Percentiles rank a stretch among this genome's conserved stretches.
Conservation (phyloP, 805 yeast species). For the Clavispora fructus region DNA sequence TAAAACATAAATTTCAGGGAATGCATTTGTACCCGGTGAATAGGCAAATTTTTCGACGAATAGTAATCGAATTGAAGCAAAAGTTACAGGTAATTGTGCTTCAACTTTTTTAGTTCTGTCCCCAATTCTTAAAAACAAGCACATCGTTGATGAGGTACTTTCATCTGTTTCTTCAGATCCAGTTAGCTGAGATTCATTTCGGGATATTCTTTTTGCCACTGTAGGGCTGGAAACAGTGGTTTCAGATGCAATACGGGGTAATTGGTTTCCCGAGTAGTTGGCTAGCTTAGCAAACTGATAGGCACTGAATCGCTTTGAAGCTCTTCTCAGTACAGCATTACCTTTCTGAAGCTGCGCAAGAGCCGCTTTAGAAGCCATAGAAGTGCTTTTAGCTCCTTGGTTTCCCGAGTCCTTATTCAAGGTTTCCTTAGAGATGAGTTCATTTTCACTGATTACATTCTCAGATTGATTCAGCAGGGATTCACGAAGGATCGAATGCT, state of each 20-base stretch:
- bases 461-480: neutral
- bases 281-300: slow-evolving; percentile 81
- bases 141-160: neutral
- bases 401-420: neutral
- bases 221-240: neutral
- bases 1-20: slow-evolving; percentile 74
- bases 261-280: slow-evolving; percentile 22
- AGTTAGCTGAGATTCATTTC: neutral
- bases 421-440: neutral
- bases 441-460: neutral
- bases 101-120: slow-evolving; percentile 52
- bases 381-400: neutral
- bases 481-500: neutral
- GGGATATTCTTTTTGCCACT: neutral
- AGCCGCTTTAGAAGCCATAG: slow-evolving; percentile 29
- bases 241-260: slow-evolving; percentile 10
- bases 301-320: slow-evolving; percentile 90
- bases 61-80: slow-evolving; percentile 55
- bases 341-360: slow-evolving; percentile 75
- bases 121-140: slow-evolving; percentile 46
- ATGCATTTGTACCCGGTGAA: slow-evolving; percentile 62
- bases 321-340: slow-evolving; percentile 81
- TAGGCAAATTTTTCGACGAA: slow-evolving; percentile 87
- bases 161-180: neutral
- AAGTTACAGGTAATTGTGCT: slow-evolving; percentile 41